Percentiles rank a stretch among this genome's conserved stretches.
Conservation (phyloP, 169 alveolate genomes). For the Eimeria necatrix region DNA sequence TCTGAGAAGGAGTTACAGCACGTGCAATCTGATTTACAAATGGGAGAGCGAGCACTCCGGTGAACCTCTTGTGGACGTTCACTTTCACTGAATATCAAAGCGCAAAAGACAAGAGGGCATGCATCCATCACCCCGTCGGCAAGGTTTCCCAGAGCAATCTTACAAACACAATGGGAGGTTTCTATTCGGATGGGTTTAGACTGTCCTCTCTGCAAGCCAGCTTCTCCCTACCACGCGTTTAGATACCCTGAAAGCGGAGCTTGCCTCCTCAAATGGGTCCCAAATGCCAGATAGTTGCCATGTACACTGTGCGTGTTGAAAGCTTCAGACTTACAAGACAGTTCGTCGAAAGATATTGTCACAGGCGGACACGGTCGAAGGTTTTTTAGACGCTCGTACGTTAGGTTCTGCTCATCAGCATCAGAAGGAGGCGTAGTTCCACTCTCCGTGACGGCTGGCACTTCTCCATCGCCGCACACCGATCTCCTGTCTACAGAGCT, state of each 20-base stretch:
- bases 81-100: slow-evolving; percentile 45
- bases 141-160: too few species aligned
- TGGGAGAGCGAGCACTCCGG: slow-evolving; percentile 43
- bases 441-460: background rate
- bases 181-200: too few species aligned
- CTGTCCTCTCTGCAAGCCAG: background rate
- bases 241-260: background rate
- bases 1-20: slow-evolving; percentile 33
- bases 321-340: slow-evolving; percentile 51
- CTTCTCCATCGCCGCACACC: slow-evolving; percentile 16
- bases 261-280: background rate
- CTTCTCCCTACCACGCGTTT: background rate
- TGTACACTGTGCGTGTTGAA: background rate
- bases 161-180: too few species aligned
- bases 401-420: slow-evolving; percentile 38
- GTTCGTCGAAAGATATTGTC: slow-evolving; percentile 3
- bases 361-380: slow-evolving; percentile 47
- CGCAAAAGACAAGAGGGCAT: background rate
- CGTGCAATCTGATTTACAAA: slow-evolving; percentile 16
- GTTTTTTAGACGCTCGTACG: slow-evolving; percentile 50
- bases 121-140: background rate
- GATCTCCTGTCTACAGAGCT: slow-evolving; percentile 31
- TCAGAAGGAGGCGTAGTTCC: background rate
- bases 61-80: slow-evolving; percentile 54
- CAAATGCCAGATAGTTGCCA: background rate